Conservation (phyloP, 2,329 filamentous ascomycete species). For the Penicillium sclerotigenum region DNA sequence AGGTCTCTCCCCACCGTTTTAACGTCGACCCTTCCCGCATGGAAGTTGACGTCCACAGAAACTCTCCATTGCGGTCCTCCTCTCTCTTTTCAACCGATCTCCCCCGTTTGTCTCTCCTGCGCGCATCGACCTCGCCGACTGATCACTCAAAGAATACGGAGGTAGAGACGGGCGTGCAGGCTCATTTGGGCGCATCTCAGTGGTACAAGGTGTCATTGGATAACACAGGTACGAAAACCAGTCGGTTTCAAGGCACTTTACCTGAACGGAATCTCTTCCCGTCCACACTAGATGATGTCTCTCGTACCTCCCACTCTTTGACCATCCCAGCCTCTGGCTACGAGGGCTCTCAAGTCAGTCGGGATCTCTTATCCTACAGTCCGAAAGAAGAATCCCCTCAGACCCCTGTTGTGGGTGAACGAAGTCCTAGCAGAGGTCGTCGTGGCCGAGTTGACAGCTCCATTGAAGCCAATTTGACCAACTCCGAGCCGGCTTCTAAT, state of each 20-base stretch:
- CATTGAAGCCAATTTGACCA: slow-evolving; percentile 61
- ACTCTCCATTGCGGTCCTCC: slow-evolving; percentile 29
- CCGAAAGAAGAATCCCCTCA: slow-evolving; percentile 21
- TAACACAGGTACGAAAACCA: slow-evolving; percentile 22
- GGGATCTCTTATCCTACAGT: slow-evolving; percentile 24
- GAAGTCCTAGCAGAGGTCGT: slow-evolving; percentile 45
- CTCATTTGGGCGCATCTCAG: slow-evolving; percentile 19
- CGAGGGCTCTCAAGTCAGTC: slow-evolving; percentile 15
- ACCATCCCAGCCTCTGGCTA: slow-evolving; percentile 21
- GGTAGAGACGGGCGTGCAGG: slow-evolving; percentile 18
- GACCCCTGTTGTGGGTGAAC: slow-evolving; percentile 27
- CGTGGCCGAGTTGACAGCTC: slow-evolving; percentile 56
- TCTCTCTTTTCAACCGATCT: slow-evolving; percentile 25
- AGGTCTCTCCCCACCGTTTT: slow-evolving; percentile 30
- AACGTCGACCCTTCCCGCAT: slow-evolving; percentile 34
- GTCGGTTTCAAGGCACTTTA: slow-evolving; percentile 17
- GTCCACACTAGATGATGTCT: slow-evolving; percentile 29
- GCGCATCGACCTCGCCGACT: slow-evolving; percentile 27
- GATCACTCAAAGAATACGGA: slow-evolving; percentile 24
- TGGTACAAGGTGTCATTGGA: slow-evolving; percentile 24
- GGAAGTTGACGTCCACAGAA: slow-evolving; percentile 39
- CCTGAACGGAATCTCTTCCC: slow-evolving; percentile 28
- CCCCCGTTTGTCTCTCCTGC: slow-evolving; percentile 26
- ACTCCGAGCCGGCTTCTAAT: slow-evolving; percentile 53
- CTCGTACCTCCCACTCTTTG: slow-evolving; percentile 20